Evolutionary conservation across 2,329 filamentous ascomycete species (phyloP), one percentile per base, ranked within the genome.

Genomic region (Fusarium xylarioides): DNA sequence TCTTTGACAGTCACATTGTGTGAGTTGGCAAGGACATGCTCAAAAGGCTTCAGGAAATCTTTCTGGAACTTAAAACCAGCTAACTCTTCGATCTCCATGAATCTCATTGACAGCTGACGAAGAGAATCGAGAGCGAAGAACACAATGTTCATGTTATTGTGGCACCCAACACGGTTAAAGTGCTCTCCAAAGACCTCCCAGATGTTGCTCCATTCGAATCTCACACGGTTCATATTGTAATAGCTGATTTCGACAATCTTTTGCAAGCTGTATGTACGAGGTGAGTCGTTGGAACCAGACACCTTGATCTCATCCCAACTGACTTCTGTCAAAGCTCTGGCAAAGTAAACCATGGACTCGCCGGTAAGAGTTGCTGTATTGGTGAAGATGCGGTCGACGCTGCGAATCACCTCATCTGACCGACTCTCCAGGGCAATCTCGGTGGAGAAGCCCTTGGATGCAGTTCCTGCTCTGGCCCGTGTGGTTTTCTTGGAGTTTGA

Each of bases 41-140:
- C 95, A 77, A 99, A 99, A 0, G 97, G 96, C 82, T 98, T 98
- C 60, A 99, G 84, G 81, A 99, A 99, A 80, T 99, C 95, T 81
- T 99, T 99, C 78, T 99, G 96, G 80, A 99, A 99, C 82, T 98
- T 98, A 89, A 99, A 99, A 78, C 97, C 96, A 2, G 96, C 94
- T 75, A 99, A 84, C 81, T 99, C 96, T 80, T 97, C 96, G 68
- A 98, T 95, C 82, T 99, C 96, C 93, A 99, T 93, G 80, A 99
- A 99, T 23, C 95, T 92, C 95, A 99, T 98, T 2, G 95, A 98
- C 44, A 99, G 85, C 81, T 99, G 96, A 44, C 97, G 91, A 49
- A 99, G 84, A 7, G 95, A 98, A 83, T 99, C 97, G 34, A 99
- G 87, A 7, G 96, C 96, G 79, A 99, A 99, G 84, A 97, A 98